Conservation (phyloP, 805 yeast species). For the Metschnikowia proteae region DNA sequence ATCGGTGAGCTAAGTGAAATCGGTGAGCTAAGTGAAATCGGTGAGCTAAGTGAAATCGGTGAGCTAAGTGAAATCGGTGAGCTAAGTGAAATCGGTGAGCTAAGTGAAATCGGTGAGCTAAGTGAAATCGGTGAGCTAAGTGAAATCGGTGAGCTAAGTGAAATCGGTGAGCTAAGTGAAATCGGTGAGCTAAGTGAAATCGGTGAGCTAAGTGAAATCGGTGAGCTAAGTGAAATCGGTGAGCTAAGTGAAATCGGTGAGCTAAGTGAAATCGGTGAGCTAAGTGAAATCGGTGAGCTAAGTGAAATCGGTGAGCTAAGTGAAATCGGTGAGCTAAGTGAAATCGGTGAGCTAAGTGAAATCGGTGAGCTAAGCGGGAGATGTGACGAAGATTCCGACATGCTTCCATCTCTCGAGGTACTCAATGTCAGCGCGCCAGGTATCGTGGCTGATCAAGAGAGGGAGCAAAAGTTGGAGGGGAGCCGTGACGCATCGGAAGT, state of each 20-base stretch:
- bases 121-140: background rate
- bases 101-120: too few species aligned
- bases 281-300: background rate
- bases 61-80: background rate
- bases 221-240: background rate
- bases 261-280: too few species aligned
- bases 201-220: background rate
- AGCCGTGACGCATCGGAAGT: background rate
- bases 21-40: too few species aligned
- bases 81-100: too few species aligned
- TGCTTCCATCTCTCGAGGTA: background rate
- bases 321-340: too few species aligned
- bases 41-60: too few species aligned
- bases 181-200: too few species aligned
- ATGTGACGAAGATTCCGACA: background rate
- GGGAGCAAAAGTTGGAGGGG: background rate
- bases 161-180: too few species aligned
- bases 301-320: too few species aligned
- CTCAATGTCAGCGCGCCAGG: background rate
- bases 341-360: background rate
- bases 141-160: background rate
- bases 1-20: background rate
- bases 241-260: too few species aligned
- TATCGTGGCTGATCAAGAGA: background rate
- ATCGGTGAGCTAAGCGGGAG: background rate